Evolutionary conservation across 2,329 filamentous ascomycete genomes (phyloP).

Genomic region (Botrytis byssoidea): DNA sequence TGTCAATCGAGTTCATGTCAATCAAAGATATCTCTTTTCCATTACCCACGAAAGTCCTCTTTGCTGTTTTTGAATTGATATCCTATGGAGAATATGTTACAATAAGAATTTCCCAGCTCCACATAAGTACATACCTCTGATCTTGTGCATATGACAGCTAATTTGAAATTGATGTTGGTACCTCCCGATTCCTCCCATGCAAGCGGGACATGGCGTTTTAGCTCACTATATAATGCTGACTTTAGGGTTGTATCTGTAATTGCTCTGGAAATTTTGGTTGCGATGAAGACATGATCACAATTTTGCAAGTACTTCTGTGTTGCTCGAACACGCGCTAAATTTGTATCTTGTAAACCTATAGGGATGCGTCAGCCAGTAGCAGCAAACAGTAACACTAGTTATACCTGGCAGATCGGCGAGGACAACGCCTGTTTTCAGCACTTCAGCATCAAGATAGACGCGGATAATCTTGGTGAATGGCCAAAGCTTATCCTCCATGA

Average conservation of each 20-base stretch:
- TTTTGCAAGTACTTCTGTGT: constrained; percentile 39
- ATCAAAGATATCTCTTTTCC: not conserved
- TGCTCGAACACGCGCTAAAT: constrained; percentile 40
- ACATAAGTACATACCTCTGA: not conserved
- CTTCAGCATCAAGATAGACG: constrained; percentile 9
- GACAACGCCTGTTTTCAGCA: not conserved
- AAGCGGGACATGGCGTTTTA: not conserved
- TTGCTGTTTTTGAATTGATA: not conserved
- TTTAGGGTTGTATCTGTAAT: not conserved
- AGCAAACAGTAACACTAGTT: not conserved
- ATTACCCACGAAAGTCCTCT: not conserved
- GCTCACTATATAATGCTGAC: constrained; percentile 3
- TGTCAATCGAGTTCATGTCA: not conserved
- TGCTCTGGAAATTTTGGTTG: constrained; percentile 29
- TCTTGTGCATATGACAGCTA: not conserved
- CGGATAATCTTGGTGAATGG: constrained; percentile 7
- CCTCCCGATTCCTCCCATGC: constrained; percentile 23
- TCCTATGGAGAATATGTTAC: not conserved
- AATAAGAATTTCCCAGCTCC: not conserved
- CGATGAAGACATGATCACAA: constrained; percentile 41
- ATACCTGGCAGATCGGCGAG: constrained; percentile 4
- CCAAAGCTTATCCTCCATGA: constrained; percentile 1
- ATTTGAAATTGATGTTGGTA: not conserved
- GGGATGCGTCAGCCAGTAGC: not conserved
- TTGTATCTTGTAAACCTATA: constrained; percentile 40